phyloP scores from a whole-genome alignment of 2,329 filamentous ascomycete genomes.

The Xylaria sp. region DNA sequence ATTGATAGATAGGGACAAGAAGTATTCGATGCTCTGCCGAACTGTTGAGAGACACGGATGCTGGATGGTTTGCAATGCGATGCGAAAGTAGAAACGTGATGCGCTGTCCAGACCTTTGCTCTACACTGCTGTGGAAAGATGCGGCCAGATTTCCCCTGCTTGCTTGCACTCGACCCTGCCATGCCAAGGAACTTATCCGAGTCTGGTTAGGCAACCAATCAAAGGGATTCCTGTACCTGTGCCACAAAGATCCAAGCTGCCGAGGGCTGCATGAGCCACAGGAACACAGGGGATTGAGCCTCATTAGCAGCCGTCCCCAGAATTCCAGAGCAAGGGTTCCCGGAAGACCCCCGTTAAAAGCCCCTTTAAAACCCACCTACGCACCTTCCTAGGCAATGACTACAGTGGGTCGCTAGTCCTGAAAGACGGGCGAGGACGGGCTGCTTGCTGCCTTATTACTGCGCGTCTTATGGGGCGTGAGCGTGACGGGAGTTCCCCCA shows the following conservation, averaged over 20 bases:
- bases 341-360: constrained; percentile 1
- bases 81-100: constrained; percentile 28
- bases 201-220: constrained; percentile 6
- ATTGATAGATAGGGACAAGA: neutral
- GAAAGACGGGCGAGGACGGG: neutral
- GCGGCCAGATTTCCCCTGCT: constrained; percentile 42
- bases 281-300: constrained; percentile 15
- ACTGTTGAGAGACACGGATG: constrained; percentile 7
- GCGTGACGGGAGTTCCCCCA: constrained; percentile 2
- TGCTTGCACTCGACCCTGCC: constrained; percentile 15
- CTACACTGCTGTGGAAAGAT: constrained; percentile 28
- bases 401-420: constrained; percentile 16
- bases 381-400: constrained; percentile 2
- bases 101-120: constrained; percentile 34
- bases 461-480: constrained; percentile 7
- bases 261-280: constrained; percentile 22
- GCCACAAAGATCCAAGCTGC: constrained; percentile 17
- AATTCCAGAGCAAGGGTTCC: neutral
- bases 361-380: constrained; percentile 9
- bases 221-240: constrained; percentile 1
- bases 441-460: constrained; percentile 13
- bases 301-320: constrained; percentile 11
- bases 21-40: neutral
- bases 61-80: constrained; percentile 10
- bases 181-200: neutral